These are phyloP conservation scores for Bipolaris bicolor DNA, from an alignment of 2,329 filamentous ascomycete genomes.

Conservation along the genomic window DNA sequence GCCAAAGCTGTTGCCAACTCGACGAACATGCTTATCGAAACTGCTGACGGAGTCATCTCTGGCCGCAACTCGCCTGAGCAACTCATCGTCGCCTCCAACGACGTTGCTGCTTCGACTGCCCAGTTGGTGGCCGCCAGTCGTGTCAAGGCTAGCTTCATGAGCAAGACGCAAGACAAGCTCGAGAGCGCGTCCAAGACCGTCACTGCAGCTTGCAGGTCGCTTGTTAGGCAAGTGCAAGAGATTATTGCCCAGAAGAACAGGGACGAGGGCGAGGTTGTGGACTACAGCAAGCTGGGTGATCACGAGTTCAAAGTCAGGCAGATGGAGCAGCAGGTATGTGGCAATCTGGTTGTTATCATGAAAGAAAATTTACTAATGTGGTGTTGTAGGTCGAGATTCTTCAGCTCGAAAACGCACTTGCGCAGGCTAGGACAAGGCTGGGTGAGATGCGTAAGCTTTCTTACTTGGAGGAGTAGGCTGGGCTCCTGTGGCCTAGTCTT, in stretches of 20 bases:
- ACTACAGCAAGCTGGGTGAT: conserved; percentile 85
- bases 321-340: conserved; percentile 97
- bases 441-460: conserved; percentile 99
- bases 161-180: conserved; percentile 89
- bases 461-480: conserved; percentile 62
- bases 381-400: conserved; percentile 84
- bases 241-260: conserved; percentile 88
- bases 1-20: conserved; percentile 94
- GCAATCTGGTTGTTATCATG: not conserved
- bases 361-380: conserved; percentile 19
- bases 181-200: conserved; percentile 94
- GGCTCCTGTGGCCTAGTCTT: not conserved
- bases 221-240: conserved; percentile 91
- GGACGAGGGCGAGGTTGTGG: conserved; percentile 78
- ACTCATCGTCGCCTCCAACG: conserved; percentile 95
- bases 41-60: conserved; percentile 91
- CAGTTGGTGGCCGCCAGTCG: conserved; percentile 94
- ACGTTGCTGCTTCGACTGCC: conserved; percentile 93
- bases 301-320: conserved; percentile 99
- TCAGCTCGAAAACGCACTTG: conserved; percentile 86
- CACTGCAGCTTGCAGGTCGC: conserved; percentile 80
- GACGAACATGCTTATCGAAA: conserved; percentile 97
- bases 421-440: conserved; percentile 77
- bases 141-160: conserved; percentile 98
- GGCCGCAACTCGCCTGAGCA: conserved; percentile 94